Base-by-base conservation (phyloP, 805 yeast species). In the Nakazawaea holstii region DNA sequence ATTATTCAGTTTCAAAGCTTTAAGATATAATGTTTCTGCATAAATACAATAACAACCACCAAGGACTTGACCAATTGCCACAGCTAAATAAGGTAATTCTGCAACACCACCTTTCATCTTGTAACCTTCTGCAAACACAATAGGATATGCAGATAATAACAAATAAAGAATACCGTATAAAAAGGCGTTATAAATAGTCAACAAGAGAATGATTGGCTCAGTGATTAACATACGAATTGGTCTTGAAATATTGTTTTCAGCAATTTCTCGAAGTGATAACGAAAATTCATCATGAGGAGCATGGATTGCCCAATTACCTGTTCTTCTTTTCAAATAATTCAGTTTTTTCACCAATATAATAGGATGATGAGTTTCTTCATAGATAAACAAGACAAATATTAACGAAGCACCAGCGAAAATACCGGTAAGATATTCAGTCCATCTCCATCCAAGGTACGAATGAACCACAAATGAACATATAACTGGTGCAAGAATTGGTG, bases 401-500 rank as follows among this genome's bases (percentile, higher is more conserved):
- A 69, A 55, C 10, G 76, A 69, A 4, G 75, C 62, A 2, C 72
- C 66, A 15, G 76, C 75, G 61, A 84, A 62, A 47, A 86, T 80
- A 52, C 87, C 92, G 2, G 82, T 73, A 48, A 87, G 67, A 62
- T 87, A 88, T 53, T 72, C 74, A 10, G 87, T 76, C 95, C 95
- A 88, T 59, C 96, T 73, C 95, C 95, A 87, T 14, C 89, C 87
- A 37, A 89, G 68, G 47, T 74, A 69, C 48, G 79, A 74, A 41
- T 66, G 61, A n/a, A 72, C 74, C 39, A 84, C 79, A 62, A 82
- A 87, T 0, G 83, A 82, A 50, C 91, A 87, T 41, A 79, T 77
- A 49, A 90, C 80, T 14, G 97, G 97, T 0, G 92, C 92, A 33
- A 84, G 48, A 69, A 87, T 73, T 17, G 97, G 97, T 49, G 95